Evolutionary conservation across 306 rosid species (phyloP).

Genomic region (Trifolium repens): DNA sequence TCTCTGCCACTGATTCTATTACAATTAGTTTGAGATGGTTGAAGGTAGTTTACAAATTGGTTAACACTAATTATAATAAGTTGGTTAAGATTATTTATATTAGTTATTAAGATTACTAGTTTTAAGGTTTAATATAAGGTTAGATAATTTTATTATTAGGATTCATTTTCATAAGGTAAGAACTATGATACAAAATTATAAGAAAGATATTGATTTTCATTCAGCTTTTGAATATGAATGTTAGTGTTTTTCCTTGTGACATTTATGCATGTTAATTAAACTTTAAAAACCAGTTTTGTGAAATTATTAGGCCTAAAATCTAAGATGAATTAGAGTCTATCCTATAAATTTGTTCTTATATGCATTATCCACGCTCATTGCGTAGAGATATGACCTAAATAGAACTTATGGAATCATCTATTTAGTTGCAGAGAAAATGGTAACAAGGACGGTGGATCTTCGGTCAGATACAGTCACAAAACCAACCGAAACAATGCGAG

Average conservation of each 20-base stretch:
- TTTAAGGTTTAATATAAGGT: too few relatives aligned
- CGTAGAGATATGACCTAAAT: background rate
- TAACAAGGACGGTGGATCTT: conserved; percentile 66
- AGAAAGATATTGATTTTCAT: too few relatives aligned
- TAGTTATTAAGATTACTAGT: background rate
- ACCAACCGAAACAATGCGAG: conserved; percentile 76
- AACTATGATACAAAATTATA: background rate
- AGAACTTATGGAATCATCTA: background rate
- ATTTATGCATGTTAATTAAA: too few relatives aligned
- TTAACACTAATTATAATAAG: background rate
- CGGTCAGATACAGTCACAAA: conserved; percentile 92
- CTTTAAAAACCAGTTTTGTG: too few relatives aligned
- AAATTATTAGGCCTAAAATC: background rate
- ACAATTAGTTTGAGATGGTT: background rate
- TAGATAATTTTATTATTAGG: too few relatives aligned
- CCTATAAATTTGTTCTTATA: background rate
- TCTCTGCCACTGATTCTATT: conserved; percentile 17
- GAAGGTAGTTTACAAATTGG: background rate
- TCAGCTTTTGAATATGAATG: too few relatives aligned
- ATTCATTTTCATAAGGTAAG: background rate
- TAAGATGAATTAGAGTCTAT: background rate
- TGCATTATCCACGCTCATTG: background rate
- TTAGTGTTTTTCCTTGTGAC: too few relatives aligned
- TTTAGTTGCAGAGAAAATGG: conserved; percentile 60
- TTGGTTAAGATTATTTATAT: background rate